Conservation (phyloP, 2,329 filamentous ascomycete genomes). For the Truncatella angustata region DNA sequence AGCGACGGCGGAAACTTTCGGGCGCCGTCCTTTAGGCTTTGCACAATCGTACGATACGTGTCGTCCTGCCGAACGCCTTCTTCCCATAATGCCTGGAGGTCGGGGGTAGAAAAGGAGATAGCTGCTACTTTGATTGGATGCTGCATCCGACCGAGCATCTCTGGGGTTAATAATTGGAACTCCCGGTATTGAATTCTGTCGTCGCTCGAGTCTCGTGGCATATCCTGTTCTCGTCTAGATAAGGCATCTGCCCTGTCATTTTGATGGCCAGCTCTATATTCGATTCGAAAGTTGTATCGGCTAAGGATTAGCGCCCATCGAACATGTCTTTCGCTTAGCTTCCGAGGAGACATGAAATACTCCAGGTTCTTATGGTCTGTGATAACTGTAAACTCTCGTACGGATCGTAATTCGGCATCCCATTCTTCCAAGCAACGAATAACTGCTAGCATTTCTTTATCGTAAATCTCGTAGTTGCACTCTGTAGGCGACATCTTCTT, state of each 20-base stretch:
- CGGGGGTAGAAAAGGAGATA: no score
- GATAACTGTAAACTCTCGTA: not conserved
- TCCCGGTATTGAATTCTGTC: not conserved
- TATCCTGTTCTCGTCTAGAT: not conserved
- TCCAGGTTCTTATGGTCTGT: conserved; percentile 23
- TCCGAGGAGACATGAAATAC: conserved; percentile 22
- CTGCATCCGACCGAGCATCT: no score
- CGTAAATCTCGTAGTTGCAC: conserved; percentile 31
- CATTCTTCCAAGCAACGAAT: conserved; percentile 23
- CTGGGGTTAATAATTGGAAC: not conserved
- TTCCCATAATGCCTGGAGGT: no score
- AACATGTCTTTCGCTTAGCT: conserved; percentile 21
- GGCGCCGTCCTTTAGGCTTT: no score
- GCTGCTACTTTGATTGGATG: no score
- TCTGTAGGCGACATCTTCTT: conserved; percentile 13
- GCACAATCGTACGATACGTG: no score
- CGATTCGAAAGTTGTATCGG: conserved; percentile 20
- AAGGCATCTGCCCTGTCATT: not conserved
- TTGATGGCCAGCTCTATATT: conserved; percentile 9
- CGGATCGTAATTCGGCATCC: conserved; percentile 17
- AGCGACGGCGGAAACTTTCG: no score
- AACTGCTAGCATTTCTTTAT: conserved; percentile 35
- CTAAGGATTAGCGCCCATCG: conserved; percentile 20
- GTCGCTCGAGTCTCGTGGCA: not conserved
- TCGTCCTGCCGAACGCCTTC: no score